These are phyloP conservation scores for Rhinocladiella mackenziei DNA, from an alignment of 2,329 filamentous ascomycete genomes.

Conservation along the genomic window DNA sequence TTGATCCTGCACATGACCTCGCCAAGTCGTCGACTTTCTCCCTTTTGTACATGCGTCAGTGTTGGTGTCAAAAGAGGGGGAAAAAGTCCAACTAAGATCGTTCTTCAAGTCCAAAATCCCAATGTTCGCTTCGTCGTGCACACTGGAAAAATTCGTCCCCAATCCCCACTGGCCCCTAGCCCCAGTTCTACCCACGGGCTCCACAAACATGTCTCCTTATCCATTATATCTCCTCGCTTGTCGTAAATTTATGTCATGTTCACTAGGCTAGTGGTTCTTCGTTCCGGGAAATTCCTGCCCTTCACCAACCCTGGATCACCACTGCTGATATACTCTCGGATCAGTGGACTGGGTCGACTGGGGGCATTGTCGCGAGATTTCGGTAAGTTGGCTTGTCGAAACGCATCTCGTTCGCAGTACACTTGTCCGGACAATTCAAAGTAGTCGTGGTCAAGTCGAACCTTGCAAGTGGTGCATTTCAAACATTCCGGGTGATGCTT, in stretches of 20 bases:
- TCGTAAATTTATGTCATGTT: slow-evolving; percentile 31
- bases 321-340: slow-evolving; percentile 29
- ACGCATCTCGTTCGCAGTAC: slow-evolving; percentile 85
- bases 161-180: too few relatives aligned
- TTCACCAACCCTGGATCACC: slow-evolving; percentile 29
- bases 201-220: slow-evolving; percentile 1
- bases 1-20: not conserved
- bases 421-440: slow-evolving; percentile 78
- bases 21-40: not conserved
- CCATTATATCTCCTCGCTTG: slow-evolving; percentile 6
- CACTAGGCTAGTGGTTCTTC: slow-evolving; percentile 48
- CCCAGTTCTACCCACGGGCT: too few relatives aligned
- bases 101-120: too few relatives aligned
- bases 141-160: too few relatives aligned
- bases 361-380: slow-evolving; percentile 29
- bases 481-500: slow-evolving; percentile 90
- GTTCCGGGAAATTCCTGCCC: slow-evolving; percentile 45
- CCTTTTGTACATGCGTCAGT: slow-evolving; percentile 1
- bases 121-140: too few relatives aligned
- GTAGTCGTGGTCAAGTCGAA: slow-evolving; percentile 75
- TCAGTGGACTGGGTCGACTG: slow-evolving; percentile 28
- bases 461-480: slow-evolving; percentile 68
- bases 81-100: too few relatives aligned
- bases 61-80: too few relatives aligned
- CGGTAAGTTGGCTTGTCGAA: slow-evolving; percentile 38